Evolutionary conservation across 495 filamentous ascomycete genomes (phyloP), one percentile per base, ranked within the genome.

Genomic region (Hypoxylon subgilvum): DNA sequence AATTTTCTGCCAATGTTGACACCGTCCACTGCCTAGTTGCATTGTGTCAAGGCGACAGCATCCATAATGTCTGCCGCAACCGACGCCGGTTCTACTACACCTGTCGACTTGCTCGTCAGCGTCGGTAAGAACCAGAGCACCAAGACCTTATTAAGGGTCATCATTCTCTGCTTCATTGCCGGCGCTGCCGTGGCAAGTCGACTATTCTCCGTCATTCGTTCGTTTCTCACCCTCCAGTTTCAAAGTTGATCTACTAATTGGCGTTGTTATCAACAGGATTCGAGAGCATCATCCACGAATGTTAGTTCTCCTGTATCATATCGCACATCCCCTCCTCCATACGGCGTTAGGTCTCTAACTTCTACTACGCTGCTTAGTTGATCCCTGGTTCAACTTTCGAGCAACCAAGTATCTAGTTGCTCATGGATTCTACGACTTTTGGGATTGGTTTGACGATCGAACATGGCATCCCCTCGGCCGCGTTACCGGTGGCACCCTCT

Each of bases 301-400:
- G 94, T 97, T 74, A 69, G 91, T 85, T 42, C 40, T 40, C 34
- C 42, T 41, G 52, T 32, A 41, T 30, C 41, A 22, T 31, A 25
- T 18, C 40, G 27, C 39, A 32, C 19, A 16, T 27, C 19, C 21
- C 31, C 22, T n/a, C 21, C 31, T 34, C 31, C n/a, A 10, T 4
- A 34, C 9, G 8, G 6, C 42, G 36, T 32, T 41, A 47, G 41
- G 6, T 55, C 55, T 21, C 58, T 65, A 31, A 53, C 60, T 46
- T 68, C 5, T 72, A 59, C 72, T 63, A 71, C 56, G 48, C 30
- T 46, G 38, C 57, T 28, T 63, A 97, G 94, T 97, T 76, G 94
- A 99, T 75, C 95, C 95, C n/a, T 99, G 95, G 95, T 99, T 99
- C 76, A 99, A 99, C 76, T 99, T 99, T 76, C 83, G 95, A 67